phyloP scores from a whole-genome alignment of 2,329 filamentous ascomycete genomes.

The Dactylellina sp. region DNA sequence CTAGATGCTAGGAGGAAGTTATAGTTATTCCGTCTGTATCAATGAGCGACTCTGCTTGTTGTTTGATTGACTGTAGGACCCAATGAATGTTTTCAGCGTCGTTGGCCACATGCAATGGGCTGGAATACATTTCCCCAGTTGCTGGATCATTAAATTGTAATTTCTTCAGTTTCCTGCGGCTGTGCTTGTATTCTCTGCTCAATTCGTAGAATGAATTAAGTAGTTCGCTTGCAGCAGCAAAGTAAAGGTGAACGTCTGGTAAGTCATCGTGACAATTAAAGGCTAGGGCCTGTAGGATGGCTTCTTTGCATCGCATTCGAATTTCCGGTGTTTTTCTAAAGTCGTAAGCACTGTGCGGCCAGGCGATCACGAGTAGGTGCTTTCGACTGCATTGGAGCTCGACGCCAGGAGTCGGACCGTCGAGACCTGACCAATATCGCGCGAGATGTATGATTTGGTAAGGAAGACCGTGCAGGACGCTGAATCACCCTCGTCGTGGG shows the following conservation, averaged over 20 bases:
- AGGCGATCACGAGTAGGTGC: background rate
- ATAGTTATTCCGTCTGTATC: conserved; percentile 1
- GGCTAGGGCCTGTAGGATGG: conserved; percentile 9
- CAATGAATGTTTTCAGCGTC: conserved; percentile 28
- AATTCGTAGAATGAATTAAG: conserved; percentile 35
- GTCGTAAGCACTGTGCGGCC: conserved; percentile 2
- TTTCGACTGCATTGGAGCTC: background rate
- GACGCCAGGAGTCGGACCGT: too few relatives aligned
- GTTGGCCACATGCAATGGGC: conserved; percentile 37
- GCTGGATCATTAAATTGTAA: conserved; percentile 12
- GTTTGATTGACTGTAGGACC: conserved; percentile 21
- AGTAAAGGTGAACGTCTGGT: conserved; percentile 2
- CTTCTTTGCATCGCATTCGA: conserved; percentile 26
- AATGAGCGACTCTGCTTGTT: conserved; percentile 1
- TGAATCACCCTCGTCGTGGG: conserved; percentile 9
- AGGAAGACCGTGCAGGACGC: too few relatives aligned
- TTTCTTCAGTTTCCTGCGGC: background rate
- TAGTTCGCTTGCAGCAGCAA: conserved; percentile 21
- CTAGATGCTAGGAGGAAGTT: too few relatives aligned
- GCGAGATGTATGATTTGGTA: background rate
- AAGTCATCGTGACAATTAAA: background rate
- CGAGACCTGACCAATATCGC: background rate
- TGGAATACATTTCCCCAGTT: conserved; percentile 5
- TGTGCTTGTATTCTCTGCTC: conserved; percentile 6
- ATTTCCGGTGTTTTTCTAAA: conserved; percentile 28